Percentiles rank a stretch among this genome's conserved stretches.
Conservation (phyloP, 257 asterid species). For the Solanum commersonii region DNA sequence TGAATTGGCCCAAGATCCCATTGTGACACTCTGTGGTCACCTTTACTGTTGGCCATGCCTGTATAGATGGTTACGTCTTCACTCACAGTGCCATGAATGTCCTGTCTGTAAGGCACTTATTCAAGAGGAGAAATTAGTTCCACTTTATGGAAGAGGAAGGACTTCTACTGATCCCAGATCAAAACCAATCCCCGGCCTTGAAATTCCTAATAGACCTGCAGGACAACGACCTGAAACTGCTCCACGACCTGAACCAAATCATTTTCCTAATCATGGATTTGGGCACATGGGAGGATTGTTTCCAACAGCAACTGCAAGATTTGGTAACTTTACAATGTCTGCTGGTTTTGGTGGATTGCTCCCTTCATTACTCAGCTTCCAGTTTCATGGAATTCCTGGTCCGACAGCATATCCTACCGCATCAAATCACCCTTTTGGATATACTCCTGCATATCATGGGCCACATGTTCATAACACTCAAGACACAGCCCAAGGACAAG, state of each 20-base stretch:
- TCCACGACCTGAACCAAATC: slow-evolving; percentile 41
- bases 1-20: slow-evolving; percentile 81
- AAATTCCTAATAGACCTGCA: slow-evolving; percentile 58
- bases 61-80: slow-evolving; percentile 77
- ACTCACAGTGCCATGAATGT: slow-evolving; percentile 81
- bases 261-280: slow-evolving; percentile 34
- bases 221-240: slow-evolving; percentile 72
- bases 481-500: slow-evolving; percentile 6
- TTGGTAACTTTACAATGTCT: slow-evolving; percentile 51
- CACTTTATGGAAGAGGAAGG: slow-evolving; percentile 86
- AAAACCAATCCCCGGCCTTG: slow-evolving; percentile 23
- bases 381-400: slow-evolving; percentile 54
- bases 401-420: slow-evolving; percentile 40
- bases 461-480: slow-evolving; percentile 15
- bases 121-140: slow-evolving; percentile 65
- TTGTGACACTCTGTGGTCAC: slow-evolving; percentile 93
- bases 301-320: slow-evolving; percentile 59
- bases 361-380: slow-evolving; percentile 59
- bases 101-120: slow-evolving; percentile 85
- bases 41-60: slow-evolving; percentile 99
- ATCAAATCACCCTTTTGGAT: background rate
- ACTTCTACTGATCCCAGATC: slow-evolving; percentile 41
- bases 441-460: background rate
- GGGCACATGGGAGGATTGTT: slow-evolving; percentile 35
- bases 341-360: slow-evolving; percentile 48